phyloP scores from a whole-genome alignment of 2,329 filamentous ascomycete species.

The Pyricularia pennisetigena region DNA sequence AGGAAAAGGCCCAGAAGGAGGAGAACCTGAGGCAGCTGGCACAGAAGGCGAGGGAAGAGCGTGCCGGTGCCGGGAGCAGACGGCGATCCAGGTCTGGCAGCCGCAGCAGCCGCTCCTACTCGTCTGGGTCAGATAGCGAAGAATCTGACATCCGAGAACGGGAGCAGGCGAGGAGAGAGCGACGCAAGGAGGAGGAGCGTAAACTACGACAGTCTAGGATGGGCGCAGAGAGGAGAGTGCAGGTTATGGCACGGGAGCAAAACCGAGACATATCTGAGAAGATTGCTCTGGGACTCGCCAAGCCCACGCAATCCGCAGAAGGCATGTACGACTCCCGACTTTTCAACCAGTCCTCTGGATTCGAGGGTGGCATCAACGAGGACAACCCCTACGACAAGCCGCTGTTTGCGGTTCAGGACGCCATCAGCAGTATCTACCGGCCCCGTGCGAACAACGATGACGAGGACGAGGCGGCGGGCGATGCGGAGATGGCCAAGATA shows the following conservation, averaged over 20 bases:
- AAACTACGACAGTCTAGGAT: constrained; percentile 90
- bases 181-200: constrained; percentile 72
- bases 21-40: constrained; percentile 81
- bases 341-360: constrained; percentile 89
- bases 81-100: constrained; percentile 23
- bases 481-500: constrained; percentile 78
- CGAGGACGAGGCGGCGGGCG: constrained; percentile 66
- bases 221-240: constrained; percentile 84
- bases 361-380: constrained; percentile 90
- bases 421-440: constrained; percentile 87
- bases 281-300: constrained; percentile 86
- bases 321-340: constrained; percentile 95
- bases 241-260: constrained; percentile 90
- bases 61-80: constrained; percentile 35
- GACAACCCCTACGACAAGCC: constrained; percentile 97
- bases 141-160: constrained; percentile 65
- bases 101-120: constrained; percentile 21
- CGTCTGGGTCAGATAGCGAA: constrained; percentile 44
- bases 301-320: constrained; percentile 85
- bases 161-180: constrained; percentile 67
- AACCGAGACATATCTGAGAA: constrained; percentile 97
- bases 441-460: constrained; percentile 67
- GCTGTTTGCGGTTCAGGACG: constrained; percentile 90
- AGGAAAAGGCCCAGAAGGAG: constrained; percentile 91
- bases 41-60: constrained; percentile 84